Evolutionary conservation across 2,329 filamentous ascomycete species (phyloP).

Genomic region (Ophiostoma sp.): DNA sequence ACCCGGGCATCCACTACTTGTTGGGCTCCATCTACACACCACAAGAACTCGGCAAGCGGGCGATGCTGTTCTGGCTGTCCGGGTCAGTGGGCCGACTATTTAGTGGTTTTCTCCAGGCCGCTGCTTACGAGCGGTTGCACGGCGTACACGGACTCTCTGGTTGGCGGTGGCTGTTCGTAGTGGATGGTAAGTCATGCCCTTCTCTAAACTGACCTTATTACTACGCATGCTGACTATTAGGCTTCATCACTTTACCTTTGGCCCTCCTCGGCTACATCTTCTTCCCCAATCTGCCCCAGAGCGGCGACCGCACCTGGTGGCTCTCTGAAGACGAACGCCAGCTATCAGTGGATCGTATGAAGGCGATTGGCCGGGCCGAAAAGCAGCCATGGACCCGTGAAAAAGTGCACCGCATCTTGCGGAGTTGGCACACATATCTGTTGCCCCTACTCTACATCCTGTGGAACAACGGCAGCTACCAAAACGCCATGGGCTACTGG

Average conservation of each 20-base stretch:
- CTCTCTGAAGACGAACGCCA: conserved; percentile 40
- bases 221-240: background rate
- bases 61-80: conserved; percentile 62
- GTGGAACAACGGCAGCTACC: conserved; percentile 42
- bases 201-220: background rate
- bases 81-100: conserved; percentile 50
- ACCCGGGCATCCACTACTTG: conserved; percentile 53
- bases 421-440: conserved; percentile 44
- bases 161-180: conserved; percentile 55
- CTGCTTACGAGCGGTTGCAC: conserved; percentile 53
- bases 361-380: conserved; percentile 41
- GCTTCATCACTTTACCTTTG: conserved; percentile 43
- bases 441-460: conserved; percentile 38
- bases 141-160: conserved; percentile 51
- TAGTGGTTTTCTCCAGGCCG: conserved; percentile 47
- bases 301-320: conserved; percentile 41
- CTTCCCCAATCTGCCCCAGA: conserved; percentile 52
- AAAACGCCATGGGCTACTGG: conserved; percentile 45
- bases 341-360: conserved; percentile 38
- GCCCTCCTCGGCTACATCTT: conserved; percentile 52
- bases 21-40: conserved; percentile 60
- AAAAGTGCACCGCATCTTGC: conserved; percentile 38
- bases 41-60: conserved; percentile 62
- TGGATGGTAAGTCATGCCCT: conserved; percentile 34
- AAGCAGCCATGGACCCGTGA: conserved; percentile 40